A percentile compares a stretch with the other conserved stretches of the same genome.
phyloP scores from a whole-genome alignment of 106 monocot genomes.

The Cymbidium sinense region DNA sequence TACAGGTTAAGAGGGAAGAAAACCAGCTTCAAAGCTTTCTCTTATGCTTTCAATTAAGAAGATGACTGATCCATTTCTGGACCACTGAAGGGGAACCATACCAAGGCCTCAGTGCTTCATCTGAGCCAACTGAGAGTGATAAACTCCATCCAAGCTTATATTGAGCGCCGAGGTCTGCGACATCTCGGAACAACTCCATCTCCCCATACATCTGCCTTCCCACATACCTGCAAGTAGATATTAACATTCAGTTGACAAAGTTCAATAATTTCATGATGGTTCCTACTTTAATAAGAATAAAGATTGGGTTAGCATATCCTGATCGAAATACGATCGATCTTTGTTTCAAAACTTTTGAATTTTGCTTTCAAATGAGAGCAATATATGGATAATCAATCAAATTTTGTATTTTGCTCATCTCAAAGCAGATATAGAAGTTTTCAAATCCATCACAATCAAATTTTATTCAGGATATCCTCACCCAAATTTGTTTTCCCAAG shows the following conservation, averaged over 20 bases:
- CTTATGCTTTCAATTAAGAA: constrained; percentile 28
- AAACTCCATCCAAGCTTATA: constrained; percentile 76
- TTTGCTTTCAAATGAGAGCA: no score
- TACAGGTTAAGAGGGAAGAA: no score
- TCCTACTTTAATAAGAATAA: no score
- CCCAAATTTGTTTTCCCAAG: no score
- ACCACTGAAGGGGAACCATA: constrained; percentile 76
- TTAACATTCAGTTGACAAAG: not conserved
- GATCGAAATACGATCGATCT: no score
- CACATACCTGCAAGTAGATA: constrained; percentile 57
- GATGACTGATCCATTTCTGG: constrained; percentile 80
- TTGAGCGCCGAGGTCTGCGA: constrained; percentile 86
- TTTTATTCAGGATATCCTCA: no score
- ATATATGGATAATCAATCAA: no score
- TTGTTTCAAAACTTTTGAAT: no score
- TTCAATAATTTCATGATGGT: not conserved
- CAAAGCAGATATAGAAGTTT: no score
- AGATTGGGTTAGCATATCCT: no score
- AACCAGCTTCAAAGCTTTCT: not conserved
- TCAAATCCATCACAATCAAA: no score
- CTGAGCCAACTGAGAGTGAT: constrained; percentile 88
- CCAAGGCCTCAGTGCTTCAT: constrained; percentile 58
- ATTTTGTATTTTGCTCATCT: no score
- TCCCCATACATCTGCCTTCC: constrained; percentile 90
- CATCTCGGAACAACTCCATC: constrained; percentile 95